Base-by-base conservation (phyloP, 257 asterid genomes). In the Nicotiana otophora region DNA sequence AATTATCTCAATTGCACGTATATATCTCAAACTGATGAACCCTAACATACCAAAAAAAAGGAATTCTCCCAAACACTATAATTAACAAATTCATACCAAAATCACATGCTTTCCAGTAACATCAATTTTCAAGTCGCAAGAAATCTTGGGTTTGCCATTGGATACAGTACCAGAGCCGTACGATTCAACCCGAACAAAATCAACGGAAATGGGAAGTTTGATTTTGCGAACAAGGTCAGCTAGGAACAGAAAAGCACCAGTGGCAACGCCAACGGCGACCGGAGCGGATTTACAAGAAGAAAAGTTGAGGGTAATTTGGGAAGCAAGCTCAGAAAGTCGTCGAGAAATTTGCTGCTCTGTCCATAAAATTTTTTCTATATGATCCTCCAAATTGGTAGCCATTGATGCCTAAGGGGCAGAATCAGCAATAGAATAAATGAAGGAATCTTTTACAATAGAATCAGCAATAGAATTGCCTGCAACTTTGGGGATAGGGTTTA, bases 111-210 rank as follows among this genome's bases (percentile, higher is more conserved):
- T 91, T 57, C 95, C 97, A 58, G 83, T 83, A 64, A 94, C 97
- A 65, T 90, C 97, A 82, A 85, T 66, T 85, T 96, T 96, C 88
- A 94, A 83, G 78, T 89, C 95, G 85, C 89, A 90, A 3, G 96
- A 87, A 82, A 96, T 88, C 19, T 54, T 87, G 76, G 99, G 99
- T 7, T 85, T 83, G 14, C 93, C 97, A 82, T 72, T 90, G 51
- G 99, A 94, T 6, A 92, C 93, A 3, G 97, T 94, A 39, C 97
- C 97, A 10, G 97, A 92, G 14, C 98, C 97, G 78, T 96, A 96
- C 0, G 98, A 94, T 42, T 89, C 94, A 82, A 86, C 93, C 82
- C 99, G 94, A 12, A 94, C 84, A 74, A 94, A 86, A 85, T 96
- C 99, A 16, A 96, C 95, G 9, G 89, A 70, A 51, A 94, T 55